A percentile compares a stretch with the other conserved stretches of the same genome.
Conservation (phyloP, 2,329 filamentous ascomycete species). For the Aureobasidium sp. region DNA sequence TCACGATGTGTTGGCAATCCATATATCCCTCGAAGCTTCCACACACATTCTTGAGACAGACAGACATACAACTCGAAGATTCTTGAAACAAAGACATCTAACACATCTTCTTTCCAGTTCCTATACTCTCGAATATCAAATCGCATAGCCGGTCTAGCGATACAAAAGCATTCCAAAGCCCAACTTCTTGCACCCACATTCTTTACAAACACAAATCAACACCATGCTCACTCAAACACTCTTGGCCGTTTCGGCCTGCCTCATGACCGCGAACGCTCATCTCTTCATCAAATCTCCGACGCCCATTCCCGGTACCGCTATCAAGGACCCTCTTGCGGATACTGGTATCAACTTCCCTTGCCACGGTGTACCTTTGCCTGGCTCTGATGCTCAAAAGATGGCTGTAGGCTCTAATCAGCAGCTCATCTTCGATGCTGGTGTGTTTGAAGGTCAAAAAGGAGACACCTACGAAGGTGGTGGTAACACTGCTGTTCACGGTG, state of each 20-base stretch:
- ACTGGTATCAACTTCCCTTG: constrained; percentile 87
- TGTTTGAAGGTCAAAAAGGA: too few species aligned
- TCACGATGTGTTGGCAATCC: neutral
- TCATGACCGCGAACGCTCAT: constrained; percentile 73
- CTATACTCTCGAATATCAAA: constrained; percentile 4
- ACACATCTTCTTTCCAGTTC: constrained; percentile 13
- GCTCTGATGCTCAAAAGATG: too few species aligned
- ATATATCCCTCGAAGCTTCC: constrained; percentile 6
- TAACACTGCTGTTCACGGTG: constrained; percentile 88
- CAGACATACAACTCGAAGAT: neutral
- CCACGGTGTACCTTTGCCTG: too few species aligned
- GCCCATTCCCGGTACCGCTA: constrained; percentile 69
- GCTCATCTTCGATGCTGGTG: too few species aligned
- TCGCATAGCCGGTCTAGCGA: constrained; percentile 24
- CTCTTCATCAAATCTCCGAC: constrained; percentile 76
- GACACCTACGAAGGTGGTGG: too few species aligned
- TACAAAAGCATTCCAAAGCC: constrained; percentile 17
- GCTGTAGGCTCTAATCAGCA: too few species aligned
- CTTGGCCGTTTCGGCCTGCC: constrained; percentile 56
- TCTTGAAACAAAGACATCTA: constrained; percentile 1
- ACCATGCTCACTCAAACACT: constrained; percentile 38
- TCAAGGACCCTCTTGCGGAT: too few species aligned
- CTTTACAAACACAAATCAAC: constrained; percentile 8
- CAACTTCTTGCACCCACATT: constrained; percentile 4
- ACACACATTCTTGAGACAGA: neutral